Percentiles rank a stretch among this genome's conserved stretches.
Conservation (phyloP, 148 eudicot genomes). For the Gaultheria prostrata region DNA sequence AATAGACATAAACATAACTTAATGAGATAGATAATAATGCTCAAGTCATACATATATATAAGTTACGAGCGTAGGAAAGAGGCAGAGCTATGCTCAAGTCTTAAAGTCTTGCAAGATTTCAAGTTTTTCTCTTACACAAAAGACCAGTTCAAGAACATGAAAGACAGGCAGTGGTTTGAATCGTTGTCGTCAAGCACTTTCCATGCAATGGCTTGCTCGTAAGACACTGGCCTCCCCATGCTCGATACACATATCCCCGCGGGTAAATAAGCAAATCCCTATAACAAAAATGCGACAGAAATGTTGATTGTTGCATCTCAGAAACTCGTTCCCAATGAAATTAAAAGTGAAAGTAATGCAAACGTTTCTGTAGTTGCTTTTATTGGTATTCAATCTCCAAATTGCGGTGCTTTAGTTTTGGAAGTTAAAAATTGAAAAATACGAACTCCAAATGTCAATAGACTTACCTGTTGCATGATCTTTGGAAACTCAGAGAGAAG, state of each 20-base stretch:
- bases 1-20: not conserved
- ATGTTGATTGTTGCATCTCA: not conserved
- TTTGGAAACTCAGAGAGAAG: conserved; percentile 50
- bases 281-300: not conserved
- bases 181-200: conserved; percentile 52
- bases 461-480: conserved; percentile 56
- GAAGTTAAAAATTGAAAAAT: not conserved
- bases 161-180: conserved; percentile 51
- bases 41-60: not conserved
- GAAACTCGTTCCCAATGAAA: not conserved
- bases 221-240: conserved; percentile 58
- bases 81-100: not conserved
- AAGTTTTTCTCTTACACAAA: conserved; percentile 33
- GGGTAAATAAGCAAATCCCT: conserved; percentile 60
- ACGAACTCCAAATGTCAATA: not conserved
- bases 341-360: not conserved
- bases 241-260: conserved; percentile 51
- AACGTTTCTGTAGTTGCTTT: not conserved
- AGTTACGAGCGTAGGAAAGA: not conserved
- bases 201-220: conserved; percentile 60
- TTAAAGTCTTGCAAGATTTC: not conserved
- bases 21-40: not conserved
- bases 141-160: conserved; percentile 64
- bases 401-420: not conserved
- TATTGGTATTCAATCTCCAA: not conserved